Percentiles rank a stretch among this genome's conserved stretches.
Evolutionary conservation across 345 rosid genomes (phyloP).

Genomic region (Eucalyptus camaldulensis): DNA sequence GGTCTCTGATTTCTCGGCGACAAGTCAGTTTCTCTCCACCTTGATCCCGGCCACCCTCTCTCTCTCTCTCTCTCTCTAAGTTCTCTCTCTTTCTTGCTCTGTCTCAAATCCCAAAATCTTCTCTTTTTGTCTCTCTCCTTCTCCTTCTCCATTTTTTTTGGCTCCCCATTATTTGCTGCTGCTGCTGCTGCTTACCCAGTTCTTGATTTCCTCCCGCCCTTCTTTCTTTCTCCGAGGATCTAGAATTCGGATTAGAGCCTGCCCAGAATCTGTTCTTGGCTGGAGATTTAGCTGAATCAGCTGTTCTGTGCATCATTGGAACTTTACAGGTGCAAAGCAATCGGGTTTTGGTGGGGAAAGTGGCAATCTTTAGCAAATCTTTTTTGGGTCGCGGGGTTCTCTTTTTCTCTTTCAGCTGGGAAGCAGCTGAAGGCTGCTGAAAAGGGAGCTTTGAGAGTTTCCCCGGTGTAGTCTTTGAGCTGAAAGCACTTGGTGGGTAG

Average conservation of each 20-base stretch:
- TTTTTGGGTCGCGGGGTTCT: not conserved
- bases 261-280: not conserved
- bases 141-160: not conserved
- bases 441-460: not conserved
- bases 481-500: not conserved
- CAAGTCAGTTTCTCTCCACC: slow-evolving; percentile 37
- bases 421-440: not conserved
- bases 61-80: not conserved
- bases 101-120: slow-evolving; percentile 1
- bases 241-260: not conserved
- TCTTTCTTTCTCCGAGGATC: not conserved
- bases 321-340: not conserved
- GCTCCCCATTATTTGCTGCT: not conserved
- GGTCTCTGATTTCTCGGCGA: slow-evolving; percentile 69
- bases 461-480: not conserved
- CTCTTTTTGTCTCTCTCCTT: slow-evolving; percentile 4
- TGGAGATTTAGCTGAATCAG: not conserved
- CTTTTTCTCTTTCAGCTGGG: not conserved
- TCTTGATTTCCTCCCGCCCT: not conserved
- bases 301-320: not conserved
- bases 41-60: slow-evolving; percentile 6
- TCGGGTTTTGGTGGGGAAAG: not conserved
- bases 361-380: not conserved
- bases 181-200: not conserved
- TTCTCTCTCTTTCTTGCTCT: not conserved